Base-by-base conservation (phyloP, 2,329 filamentous ascomycete genomes). In the Diaporthe helianthi region DNA sequence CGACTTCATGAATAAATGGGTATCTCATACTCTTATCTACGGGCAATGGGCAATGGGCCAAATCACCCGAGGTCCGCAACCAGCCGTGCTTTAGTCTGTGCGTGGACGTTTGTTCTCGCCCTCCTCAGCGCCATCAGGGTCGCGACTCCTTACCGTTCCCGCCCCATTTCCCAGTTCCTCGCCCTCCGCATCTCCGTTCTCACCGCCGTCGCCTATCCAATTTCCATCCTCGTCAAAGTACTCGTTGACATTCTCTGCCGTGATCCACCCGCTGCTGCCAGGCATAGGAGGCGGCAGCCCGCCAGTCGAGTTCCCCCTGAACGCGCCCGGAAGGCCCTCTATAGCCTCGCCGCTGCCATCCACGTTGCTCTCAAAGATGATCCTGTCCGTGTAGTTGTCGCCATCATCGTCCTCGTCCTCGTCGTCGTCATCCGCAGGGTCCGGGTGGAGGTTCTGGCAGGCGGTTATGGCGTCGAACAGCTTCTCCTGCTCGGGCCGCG, bases 201-300 rank as follows among this genome's bases (percentile, higher is more conserved):
- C 78, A 9, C 64, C 72, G 8, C 71, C 75, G 41, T 70, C 76
- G 0, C 83, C 87, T 72, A 92, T 91, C 87, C 91, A 95, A 76
- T 95, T 94, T 3, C 93, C 93, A 10, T 94, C 86, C 71, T 87
- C 89, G 74, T 96, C 92, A 79, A 96, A 92, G 76, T 89, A 97
- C 74, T 97, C 88, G 72, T 91, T 85, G 78, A 97, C 90, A 75
- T 98, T 98, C 68, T 97, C 95, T 10, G 93, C 92, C 19, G 95
- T 98, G 76, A 98, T 94, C 92, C 92, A 95, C 0, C 92, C 92
- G 0, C 87, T 88, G 61, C 91, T 93, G 1, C 92, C 92, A 0
- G 92, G 91, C 78, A 92, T 87, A 0, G 89, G 87, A 1, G 89
- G 88, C n/a, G 89, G 89, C 29, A 91, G 76, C 2, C 84, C 85